These are phyloP conservation scores for Cairneyella variabilis DNA, from an alignment of 495 filamentous ascomycete genomes.

Conservation along the genomic window DNA sequence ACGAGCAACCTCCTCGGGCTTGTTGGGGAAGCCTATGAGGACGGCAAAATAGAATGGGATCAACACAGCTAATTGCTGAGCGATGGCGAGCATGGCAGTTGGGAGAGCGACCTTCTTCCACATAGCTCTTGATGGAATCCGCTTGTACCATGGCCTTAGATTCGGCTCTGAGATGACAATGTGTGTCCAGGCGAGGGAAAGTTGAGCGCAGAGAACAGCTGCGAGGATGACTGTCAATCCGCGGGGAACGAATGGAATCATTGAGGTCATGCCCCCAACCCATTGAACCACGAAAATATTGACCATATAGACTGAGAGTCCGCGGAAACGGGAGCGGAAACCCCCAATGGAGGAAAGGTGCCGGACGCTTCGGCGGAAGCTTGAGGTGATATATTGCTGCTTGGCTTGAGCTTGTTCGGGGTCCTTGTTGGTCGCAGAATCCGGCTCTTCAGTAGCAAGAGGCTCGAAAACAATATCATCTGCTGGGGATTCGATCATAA, in stretches of 20 bases:
- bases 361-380: conserved; percentile 16
- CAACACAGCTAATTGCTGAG: conserved; percentile 18
- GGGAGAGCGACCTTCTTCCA: conserved; percentile 25
- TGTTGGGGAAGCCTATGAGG: neutral
- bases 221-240: conserved; percentile 10
- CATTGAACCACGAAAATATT: neutral
- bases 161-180: conserved; percentile 28
- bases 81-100: conserved; percentile 22
- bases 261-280: conserved; percentile 1
- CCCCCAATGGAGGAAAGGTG: conserved; percentile 22
- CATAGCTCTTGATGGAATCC: conserved; percentile 16
- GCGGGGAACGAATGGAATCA: conserved; percentile 5
- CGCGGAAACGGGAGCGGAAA: conserved; percentile 20
- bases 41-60: conserved; percentile 12
- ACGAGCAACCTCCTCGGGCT: neutral
- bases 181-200: conserved; percentile 24
- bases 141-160: conserved; percentile 25
- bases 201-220: conserved; percentile 16
- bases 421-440: conserved; percentile 15
- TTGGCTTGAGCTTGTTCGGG: conserved; percentile 10
- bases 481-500: conserved; percentile 26
- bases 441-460: conserved; percentile 21
- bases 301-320: conserved; percentile 15
- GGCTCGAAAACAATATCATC: conserved; percentile 23
- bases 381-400: conserved; percentile 18